Base-by-base conservation (phyloP, 2,329 filamentous ascomycete genomes). In the Colletotrichum sp. region DNA sequence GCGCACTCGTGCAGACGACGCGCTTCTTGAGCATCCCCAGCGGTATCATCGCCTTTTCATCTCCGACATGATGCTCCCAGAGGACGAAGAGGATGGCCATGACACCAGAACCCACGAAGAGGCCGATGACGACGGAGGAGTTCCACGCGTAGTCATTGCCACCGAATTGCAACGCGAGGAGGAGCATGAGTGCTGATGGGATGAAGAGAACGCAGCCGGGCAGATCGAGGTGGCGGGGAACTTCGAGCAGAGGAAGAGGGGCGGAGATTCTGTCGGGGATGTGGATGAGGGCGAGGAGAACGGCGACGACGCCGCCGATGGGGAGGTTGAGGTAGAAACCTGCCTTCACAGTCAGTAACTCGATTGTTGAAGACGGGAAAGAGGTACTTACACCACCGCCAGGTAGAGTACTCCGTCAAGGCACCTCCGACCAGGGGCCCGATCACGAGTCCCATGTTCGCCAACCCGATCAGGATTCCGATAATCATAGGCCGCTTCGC, bases 281-380 rank as follows among this genome's bases (percentile, higher is more conserved):
- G 61, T 80, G 78, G 26, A 85, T 74, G 12, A 85, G 69, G 2
- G 81, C 24, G 9, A 88, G 64, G 13, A 82, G 78, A 6, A 81
- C 6, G 10, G 80, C 85, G 4, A 85, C 82, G 16, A 86, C 18
- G 4, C 78, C 84, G 6, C 86, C 87, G 32, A 88, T 61, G 1
- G 87, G 87, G 7, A 89, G 82, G 78, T 89, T 89, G 81, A 89
- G 82, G 76, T 86, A 88, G 78, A 88, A 88, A 69, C 84, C 84
- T 82, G 52, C 15, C 1, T n/a, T 18, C 1, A 4, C 1, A 2
- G 12, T 75, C 5, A 75, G 55, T 5, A 36, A 15, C 7, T 32
- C 10, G 4, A 1, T 7, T 26, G 4, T 3, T 12, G 6, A 55
- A n/a, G 18, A 30, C 34, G n/a, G 43, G 24, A 13, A 2, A n/a